These are phyloP conservation scores for Tulasnella sp. DNA, from an alignment of 768 basidiomycete species.

Conservation along the genomic window DNA sequence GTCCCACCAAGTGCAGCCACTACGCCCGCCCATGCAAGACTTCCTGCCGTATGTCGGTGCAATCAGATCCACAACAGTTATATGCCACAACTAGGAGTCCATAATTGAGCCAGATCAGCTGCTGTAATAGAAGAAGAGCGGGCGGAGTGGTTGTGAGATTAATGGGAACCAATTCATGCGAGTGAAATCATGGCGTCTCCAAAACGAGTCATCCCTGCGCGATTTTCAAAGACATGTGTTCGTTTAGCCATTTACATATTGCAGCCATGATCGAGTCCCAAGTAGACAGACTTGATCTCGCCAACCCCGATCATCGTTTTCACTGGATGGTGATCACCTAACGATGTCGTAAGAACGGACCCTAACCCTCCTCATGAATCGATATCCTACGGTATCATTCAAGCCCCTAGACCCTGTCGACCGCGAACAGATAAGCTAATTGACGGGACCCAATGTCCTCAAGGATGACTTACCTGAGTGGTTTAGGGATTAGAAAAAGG, in stretches of 20 bases:
- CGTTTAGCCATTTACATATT: not conserved
- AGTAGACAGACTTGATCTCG: not conserved
- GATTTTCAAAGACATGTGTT: not conserved
- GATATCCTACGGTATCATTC: not conserved
- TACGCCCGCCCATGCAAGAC: too few relatives aligned
- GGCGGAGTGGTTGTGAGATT: too few relatives aligned
- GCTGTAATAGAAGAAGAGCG: too few relatives aligned
- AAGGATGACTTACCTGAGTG: conserved; percentile 5
- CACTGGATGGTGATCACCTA: not conserved
- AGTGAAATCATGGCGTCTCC: not conserved
- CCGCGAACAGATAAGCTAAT: not conserved
- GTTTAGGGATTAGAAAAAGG: not conserved
- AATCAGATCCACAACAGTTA: too few relatives aligned
- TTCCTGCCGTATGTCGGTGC: too few relatives aligned
- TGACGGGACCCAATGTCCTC: not conserved
- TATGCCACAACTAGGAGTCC: too few relatives aligned
- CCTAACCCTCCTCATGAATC: not conserved
- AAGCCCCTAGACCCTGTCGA: not conserved
- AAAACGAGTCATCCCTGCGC: not conserved
- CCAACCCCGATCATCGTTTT: not conserved
- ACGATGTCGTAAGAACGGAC: not conserved
- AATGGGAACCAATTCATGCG: too few relatives aligned
- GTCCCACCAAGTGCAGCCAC: too few relatives aligned
- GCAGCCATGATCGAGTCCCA: not conserved
- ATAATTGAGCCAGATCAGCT: too few relatives aligned